Conservation (phyloP, 805 yeast genomes). For the Sugiyamaella americana region DNA sequence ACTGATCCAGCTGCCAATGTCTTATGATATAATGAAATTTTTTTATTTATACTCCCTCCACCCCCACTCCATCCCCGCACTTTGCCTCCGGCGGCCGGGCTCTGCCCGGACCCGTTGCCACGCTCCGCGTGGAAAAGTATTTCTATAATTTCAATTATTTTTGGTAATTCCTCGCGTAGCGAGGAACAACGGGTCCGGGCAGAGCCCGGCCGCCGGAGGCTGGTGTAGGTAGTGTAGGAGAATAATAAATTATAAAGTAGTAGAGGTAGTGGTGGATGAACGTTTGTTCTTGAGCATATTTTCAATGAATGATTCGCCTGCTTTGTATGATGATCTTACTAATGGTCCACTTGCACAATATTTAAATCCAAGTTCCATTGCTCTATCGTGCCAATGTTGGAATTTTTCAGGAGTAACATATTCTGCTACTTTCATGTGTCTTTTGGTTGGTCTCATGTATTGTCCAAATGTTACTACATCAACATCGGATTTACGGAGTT, state of each 20-base stretch:
- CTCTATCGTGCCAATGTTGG: conserved; percentile 84
- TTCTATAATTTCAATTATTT: too few species aligned
- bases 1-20: not conserved
- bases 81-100: not conserved
- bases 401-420: conserved; percentile 91
- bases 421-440: conserved; percentile 97
- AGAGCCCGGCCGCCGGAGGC: conserved; percentile 1
- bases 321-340: conserved; percentile 94
- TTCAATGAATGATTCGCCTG: conserved; percentile 96
- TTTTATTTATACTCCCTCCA: too few species aligned
- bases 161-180: too few species aligned
- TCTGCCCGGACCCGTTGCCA: too few species aligned
- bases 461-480: conserved; percentile 98
- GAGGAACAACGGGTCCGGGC: not conserved
- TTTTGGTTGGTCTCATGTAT: conserved; percentile 97
- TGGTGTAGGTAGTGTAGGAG: not conserved
- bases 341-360: conserved; percentile 97
- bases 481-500: conserved; percentile 67
- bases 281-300: conserved; percentile 66
- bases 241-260: not conserved
- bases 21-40: not conserved
- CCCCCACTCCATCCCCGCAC: too few species aligned
- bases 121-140: too few species aligned
- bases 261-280: not conserved
- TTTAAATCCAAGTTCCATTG: conserved; percentile 81